phyloP scores from a whole-genome alignment of 495 filamentous ascomycete genomes.

The Hyaloscypha variabilis region DNA sequence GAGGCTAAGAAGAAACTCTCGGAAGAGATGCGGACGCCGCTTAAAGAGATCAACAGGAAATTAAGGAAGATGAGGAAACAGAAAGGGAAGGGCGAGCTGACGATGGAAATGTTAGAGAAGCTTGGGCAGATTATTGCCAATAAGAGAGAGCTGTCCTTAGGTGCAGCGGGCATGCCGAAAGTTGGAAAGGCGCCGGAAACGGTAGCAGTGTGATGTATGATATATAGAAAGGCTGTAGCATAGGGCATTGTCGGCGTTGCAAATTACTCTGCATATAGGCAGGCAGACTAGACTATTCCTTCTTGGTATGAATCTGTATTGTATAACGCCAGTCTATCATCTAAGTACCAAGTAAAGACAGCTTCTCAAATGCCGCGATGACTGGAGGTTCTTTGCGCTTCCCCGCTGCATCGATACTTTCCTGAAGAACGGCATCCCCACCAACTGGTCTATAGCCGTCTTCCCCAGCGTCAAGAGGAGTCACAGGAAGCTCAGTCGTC shows the following conservation, averaged over 20 bases:
- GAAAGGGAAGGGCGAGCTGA: slow-evolving; percentile 43
- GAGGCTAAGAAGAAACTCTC: slow-evolving; percentile 47
- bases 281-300: slow-evolving; percentile 23
- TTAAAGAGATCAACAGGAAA: slow-evolving; percentile 43
- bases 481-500: slow-evolving; percentile 27
- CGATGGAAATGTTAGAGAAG: slow-evolving; percentile 61
- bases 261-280: slow-evolving; percentile 10
- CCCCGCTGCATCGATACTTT: slow-evolving; percentile 49
- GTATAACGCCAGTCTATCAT: slow-evolving; percentile 10
- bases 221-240: slow-evolving; percentile 28
- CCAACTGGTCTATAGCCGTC: slow-evolving; percentile 37
- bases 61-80: slow-evolving; percentile 43
- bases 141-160: slow-evolving; percentile 47
- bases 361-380: slow-evolving; percentile 49
- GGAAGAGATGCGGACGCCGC: slow-evolving; percentile 39
- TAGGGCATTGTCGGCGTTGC: slow-evolving; percentile 32
- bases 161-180: slow-evolving; percentile 29
- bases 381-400: slow-evolving; percentile 47
- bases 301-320: slow-evolving; percentile 22
- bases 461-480: slow-evolving; percentile 25
- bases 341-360: slow-evolving; percentile 53
- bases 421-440: slow-evolving; percentile 53
- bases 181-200: slow-evolving; percentile 8
- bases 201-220: slow-evolving; percentile 26
- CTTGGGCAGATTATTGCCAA: slow-evolving; percentile 67